These are phyloP conservation scores for Debaryomyces subglobosus DNA, from an alignment of 1,139 yeast species.

Conservation along the genomic window DNA sequence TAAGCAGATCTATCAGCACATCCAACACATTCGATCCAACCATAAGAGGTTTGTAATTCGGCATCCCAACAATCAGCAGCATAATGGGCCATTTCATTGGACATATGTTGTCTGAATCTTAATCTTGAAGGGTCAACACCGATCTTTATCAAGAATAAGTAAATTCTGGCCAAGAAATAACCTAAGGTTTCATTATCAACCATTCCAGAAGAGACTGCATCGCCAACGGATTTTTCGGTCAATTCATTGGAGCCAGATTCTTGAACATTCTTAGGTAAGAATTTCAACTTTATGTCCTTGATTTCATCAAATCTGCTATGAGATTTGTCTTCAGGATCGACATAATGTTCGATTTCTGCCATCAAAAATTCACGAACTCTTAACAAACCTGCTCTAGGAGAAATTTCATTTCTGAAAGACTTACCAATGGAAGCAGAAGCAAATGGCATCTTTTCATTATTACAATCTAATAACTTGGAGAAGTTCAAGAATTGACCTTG, in stretches of 20 bases:
- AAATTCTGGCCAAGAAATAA: conserved; percentile 93
- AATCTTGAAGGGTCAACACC: conserved; percentile 85
- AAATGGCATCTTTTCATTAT: conserved; percentile 96
- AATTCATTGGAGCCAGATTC: conserved; percentile 79
- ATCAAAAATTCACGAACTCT: conserved; percentile 98
- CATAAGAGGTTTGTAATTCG: conserved; percentile 91
- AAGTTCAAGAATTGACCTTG: conserved; percentile 99
- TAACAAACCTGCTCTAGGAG: conserved; percentile 95
- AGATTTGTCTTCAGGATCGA: conserved; percentile 85
- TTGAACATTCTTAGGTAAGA: conserved; percentile 86
- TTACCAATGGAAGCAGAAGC: conserved; percentile 99
- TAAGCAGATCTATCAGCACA: conserved; percentile 99
- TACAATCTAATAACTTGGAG: conserved; percentile 88
- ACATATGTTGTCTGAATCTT: conserved; percentile 98
- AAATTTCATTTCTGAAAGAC: conserved; percentile 97
- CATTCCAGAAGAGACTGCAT: conserved; percentile 85
- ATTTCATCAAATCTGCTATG: conserved; percentile 83
- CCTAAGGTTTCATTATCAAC: conserved; percentile 97
- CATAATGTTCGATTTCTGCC: conserved; percentile 99
- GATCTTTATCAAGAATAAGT: conserved; percentile 77
- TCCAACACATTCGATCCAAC: conserved; percentile 99
- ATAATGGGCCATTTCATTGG: conserved; percentile 99
- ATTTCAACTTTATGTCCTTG: conserved; percentile 68
- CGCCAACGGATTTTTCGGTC: conserved; percentile 71
- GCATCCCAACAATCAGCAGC: conserved; percentile 99